A percentile compares a stretch with the other conserved stretches of the same genome.
phyloP scores from a whole-genome alignment of 371 early-diverging fungal species.

The Batrachochytrium dendrobatidis region DNA sequence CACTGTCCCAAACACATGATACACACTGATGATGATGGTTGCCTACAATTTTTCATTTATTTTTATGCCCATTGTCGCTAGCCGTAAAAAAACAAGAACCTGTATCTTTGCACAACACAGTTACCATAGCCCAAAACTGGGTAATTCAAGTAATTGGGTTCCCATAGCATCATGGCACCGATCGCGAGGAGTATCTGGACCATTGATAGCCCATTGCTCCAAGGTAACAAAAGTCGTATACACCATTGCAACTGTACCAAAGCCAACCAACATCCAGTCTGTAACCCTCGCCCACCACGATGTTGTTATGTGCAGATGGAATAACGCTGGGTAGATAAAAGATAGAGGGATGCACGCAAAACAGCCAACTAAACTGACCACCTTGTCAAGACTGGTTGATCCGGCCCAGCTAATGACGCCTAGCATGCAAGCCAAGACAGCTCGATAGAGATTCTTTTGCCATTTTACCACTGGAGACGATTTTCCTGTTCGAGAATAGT shows the following conservation, averaged over 20 bases:
- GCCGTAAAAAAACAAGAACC: too few relatives aligned
- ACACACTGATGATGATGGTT: too few relatives aligned
- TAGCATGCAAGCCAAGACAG: slow-evolving; percentile 53
- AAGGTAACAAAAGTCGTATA: slow-evolving; percentile 72
- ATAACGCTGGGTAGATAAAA: slow-evolving; percentile 77
- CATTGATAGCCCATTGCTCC: slow-evolving; percentile 49
- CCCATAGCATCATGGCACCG: slow-evolving; percentile 20
- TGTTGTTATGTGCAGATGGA: slow-evolving; percentile 56
- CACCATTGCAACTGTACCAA: slow-evolving; percentile 65
- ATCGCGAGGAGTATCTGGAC: slow-evolving; percentile 35
- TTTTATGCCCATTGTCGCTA: too few relatives aligned
- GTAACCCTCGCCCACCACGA: slow-evolving; percentile 30
- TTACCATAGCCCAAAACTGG: too few relatives aligned
- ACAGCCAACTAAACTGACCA: slow-evolving; percentile 84
- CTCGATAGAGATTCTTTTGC: slow-evolving; percentile 81
- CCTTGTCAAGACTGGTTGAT: slow-evolving; percentile 74
- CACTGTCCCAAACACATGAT: too few relatives aligned
- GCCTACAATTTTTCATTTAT: too few relatives aligned
- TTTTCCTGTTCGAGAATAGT: slow-evolving; percentile 27
- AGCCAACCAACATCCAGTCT: slow-evolving; percentile 55
- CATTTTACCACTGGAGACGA: slow-evolving; percentile 56
- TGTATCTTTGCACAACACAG: too few relatives aligned
- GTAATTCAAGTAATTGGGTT: too few relatives aligned
- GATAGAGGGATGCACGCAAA: slow-evolving; percentile 68
- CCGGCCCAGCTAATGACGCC: slow-evolving; percentile 73